Conservation (phyloP, 768 basidiomycete genomes). For the Kockovaella imperatae region DNA sequence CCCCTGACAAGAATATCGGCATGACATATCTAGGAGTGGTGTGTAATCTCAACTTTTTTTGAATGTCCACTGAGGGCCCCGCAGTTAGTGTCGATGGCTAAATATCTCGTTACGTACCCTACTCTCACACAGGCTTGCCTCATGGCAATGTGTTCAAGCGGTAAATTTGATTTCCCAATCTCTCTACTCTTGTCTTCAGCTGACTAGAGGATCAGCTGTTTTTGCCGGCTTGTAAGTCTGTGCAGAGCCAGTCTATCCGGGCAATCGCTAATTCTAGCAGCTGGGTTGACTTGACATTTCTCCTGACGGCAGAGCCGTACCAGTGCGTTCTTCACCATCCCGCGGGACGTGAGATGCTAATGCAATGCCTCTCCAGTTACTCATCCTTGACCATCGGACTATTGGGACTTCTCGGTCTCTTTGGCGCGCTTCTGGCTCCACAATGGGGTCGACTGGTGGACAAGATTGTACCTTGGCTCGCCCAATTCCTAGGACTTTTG, state of each 20-base stretch:
- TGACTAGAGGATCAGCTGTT: too few species aligned
- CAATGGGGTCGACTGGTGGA: constrained; percentile 64
- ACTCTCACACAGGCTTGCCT: constrained; percentile 59
- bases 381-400: constrained; percentile 60
- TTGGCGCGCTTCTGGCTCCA: constrained; percentile 59
- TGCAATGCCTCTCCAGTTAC: constrained; percentile 12
- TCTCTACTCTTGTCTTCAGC: neutral
- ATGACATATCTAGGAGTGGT: constrained; percentile 57
- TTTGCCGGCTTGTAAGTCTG: constrained; percentile 34
- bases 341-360: constrained; percentile 4
- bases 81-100: constrained; percentile 58
- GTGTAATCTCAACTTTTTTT: constrained; percentile 3
- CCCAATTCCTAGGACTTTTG: constrained; percentile 55
- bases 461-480: constrained; percentile 67
- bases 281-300: constrained; percentile 56
- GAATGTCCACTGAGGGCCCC: neutral
- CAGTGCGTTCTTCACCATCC: constrained; percentile 49
- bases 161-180: constrained; percentile 4
- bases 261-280: constrained; percentile 8
- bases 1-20: constrained; percentile 58
- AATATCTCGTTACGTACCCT: constrained; percentile 69
- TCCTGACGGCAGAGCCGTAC: constrained; percentile 69
- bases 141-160: constrained; percentile 57
- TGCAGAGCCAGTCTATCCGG: constrained; percentile 7
- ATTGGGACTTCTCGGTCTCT: constrained; percentile 63